phyloP scores from a whole-genome alignment of 148 eudicot genomes.

The Pouteria glomerata region DNA sequence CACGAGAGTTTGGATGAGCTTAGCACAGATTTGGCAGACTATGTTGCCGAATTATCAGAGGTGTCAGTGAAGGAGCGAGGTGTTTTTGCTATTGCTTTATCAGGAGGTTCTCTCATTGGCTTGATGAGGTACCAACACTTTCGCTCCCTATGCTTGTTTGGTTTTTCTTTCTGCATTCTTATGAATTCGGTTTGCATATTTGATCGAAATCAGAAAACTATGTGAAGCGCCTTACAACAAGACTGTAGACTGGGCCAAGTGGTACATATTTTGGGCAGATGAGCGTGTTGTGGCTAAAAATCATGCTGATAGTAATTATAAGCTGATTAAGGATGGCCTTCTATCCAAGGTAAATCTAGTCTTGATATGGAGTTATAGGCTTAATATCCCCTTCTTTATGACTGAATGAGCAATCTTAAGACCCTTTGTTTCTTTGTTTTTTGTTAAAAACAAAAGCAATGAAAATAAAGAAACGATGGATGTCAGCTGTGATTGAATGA shows the following conservation, averaged over 20 bases:
- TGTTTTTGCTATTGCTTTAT: slow-evolving; percentile 71
- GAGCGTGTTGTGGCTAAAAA: slow-evolving; percentile 84
- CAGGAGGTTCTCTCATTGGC: slow-evolving; percentile 85
- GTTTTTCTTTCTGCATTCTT: slow-evolving; percentile 1
- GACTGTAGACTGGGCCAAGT: slow-evolving; percentile 87
- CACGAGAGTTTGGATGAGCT: slow-evolving; percentile 71
- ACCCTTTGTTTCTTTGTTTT: not conserved
- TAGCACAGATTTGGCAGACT: slow-evolving; percentile 74
- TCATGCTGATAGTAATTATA: slow-evolving; percentile 83
- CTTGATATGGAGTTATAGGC: not conserved
- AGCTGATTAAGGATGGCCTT: slow-evolving; percentile 71
- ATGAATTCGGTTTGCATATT: slow-evolving; percentile 7
- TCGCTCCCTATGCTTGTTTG: not conserved
- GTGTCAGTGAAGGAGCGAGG: slow-evolving; percentile 77
- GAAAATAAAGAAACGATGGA: too few relatives aligned
- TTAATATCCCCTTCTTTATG: not conserved
- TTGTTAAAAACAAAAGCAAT: too few relatives aligned
- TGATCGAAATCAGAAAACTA: slow-evolving; percentile 51
- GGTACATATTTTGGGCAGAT: slow-evolving; percentile 90
- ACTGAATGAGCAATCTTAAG: not conserved
- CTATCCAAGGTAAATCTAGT: slow-evolving; percentile 63
- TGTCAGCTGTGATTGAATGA: not conserved
- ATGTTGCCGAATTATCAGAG: slow-evolving; percentile 80
- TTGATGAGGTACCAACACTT: slow-evolving; percentile 55
- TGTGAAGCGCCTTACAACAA: slow-evolving; percentile 76